phyloP scores from a whole-genome alignment of 1,139 yeast species.

The Scheffersomyces quercinus region DNA sequence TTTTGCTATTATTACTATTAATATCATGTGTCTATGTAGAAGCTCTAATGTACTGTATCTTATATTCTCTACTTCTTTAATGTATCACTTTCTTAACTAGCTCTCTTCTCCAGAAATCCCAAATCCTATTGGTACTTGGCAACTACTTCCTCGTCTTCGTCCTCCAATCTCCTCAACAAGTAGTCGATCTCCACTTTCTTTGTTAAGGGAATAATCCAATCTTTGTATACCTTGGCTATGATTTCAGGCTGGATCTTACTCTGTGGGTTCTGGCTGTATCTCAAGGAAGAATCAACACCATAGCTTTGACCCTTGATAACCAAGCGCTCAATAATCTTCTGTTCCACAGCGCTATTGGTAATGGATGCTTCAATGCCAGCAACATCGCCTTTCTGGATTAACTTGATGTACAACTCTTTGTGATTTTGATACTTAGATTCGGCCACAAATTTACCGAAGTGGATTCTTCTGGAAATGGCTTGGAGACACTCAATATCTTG shows the following conservation, averaged over 20 bases:
- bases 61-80: no score
- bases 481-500: conserved; percentile 87
- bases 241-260: conserved; percentile 80
- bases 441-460: conserved; percentile 96
- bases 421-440: conserved; percentile 85
- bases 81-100: no score
- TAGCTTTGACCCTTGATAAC: conserved; percentile 79
- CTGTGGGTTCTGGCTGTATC: conserved; percentile 65
- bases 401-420: conserved; percentile 57
- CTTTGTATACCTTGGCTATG: conserved; percentile 79
- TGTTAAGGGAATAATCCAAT: conserved; percentile 88
- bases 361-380: conserved; percentile 77
- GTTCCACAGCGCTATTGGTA: conserved; percentile 86
- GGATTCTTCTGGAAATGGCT: conserved; percentile 89
- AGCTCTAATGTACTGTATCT: no score
- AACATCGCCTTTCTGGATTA: conserved; percentile 66
- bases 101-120: no score
- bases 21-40: no score
- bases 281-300: conserved; percentile 84
- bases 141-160: conserved; percentile 28
- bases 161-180: conserved; percentile 77
- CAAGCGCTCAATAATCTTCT: conserved; percentile 75
- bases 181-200: conserved; percentile 94
- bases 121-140: conserved; percentile 2
- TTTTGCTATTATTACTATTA: no score